Evolutionary conservation across 2,329 filamentous ascomycete genomes (phyloP).

Genomic region (Fusarium liriodendri): DNA sequence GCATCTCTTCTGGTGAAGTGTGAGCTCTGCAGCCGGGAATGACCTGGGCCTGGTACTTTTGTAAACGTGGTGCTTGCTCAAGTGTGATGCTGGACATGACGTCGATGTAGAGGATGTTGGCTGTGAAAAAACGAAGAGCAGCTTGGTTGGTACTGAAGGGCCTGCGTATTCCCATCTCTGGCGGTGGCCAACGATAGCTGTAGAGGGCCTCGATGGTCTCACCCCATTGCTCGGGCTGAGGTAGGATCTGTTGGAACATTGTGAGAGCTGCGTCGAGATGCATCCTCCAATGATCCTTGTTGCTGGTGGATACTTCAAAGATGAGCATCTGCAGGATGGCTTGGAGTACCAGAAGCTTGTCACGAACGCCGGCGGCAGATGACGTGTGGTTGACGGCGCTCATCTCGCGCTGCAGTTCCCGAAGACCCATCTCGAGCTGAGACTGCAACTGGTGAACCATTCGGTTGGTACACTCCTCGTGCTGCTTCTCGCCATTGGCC

Average conservation of each 20-base stretch:
- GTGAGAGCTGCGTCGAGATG: slow-evolving; percentile 62
- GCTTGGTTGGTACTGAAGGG: slow-evolving; percentile 60
- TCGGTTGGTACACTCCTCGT: slow-evolving; percentile 49
- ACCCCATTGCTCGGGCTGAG: slow-evolving; percentile 51
- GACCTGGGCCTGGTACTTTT: slow-evolving; percentile 53
- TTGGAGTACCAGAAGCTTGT: slow-evolving; percentile 57
- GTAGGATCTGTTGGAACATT: slow-evolving; percentile 60
- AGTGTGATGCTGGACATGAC: slow-evolving; percentile 61
- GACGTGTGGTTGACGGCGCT: slow-evolving; percentile 48
- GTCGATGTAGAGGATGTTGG: slow-evolving; percentile 60
- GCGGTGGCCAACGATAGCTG: slow-evolving; percentile 49
- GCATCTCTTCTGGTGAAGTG: slow-evolving; percentile 28
- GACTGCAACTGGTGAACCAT: slow-evolving; percentile 55
- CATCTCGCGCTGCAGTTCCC: slow-evolving; percentile 58
- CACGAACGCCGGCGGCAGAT: slow-evolving; percentile 44
- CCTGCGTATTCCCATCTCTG: slow-evolving; percentile 45
- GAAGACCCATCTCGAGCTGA: slow-evolving; percentile 58
- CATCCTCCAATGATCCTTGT: slow-evolving; percentile 61
- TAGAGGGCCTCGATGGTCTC: slow-evolving; percentile 48
- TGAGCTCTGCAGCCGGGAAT: slow-evolving; percentile 48
- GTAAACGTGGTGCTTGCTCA: slow-evolving; percentile 55
- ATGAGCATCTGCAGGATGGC: slow-evolving; percentile 65
- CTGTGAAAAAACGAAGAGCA: slow-evolving; percentile 60
- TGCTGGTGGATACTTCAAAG: slow-evolving; percentile 61
- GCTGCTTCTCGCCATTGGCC: slow-evolving; percentile 46